Base-by-base conservation (phyloP, 805 yeast species). In the Barnettozyma sp. region DNA sequence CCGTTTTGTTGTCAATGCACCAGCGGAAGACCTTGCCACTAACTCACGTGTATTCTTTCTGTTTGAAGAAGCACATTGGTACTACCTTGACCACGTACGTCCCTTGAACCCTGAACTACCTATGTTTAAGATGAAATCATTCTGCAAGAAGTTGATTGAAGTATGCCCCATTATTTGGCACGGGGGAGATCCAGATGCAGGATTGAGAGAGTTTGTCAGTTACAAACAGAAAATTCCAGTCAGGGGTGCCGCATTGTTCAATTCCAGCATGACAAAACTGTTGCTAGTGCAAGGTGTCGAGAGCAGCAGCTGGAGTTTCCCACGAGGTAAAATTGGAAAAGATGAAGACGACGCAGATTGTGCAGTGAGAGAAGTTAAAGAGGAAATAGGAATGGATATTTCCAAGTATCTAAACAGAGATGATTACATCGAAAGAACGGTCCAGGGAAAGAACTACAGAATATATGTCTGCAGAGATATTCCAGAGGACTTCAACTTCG, bases 41-140 rank as follows among this genome's bases (percentile, higher is more conserved):
- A 71, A 78, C 20, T 90, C 66, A 34, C 70, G 98, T 53, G 82
- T 88, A 18, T 74, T 87, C 52, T 92, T 92, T 63, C 95, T 88
- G 56, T 79, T 92, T 27, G 99, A 92, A 65, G 97, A 92, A 59
- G 98, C 98, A 2, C 96, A 87, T 48, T 92, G 98, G 98, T 92
- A 83, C 55, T 92, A 88, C 59, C 72, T 82, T 33, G 99, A 92
- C 59, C 88, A 81, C 50, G 68, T 81, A 10, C 71, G 88, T 23
- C 72, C 71, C 23, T 61, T 79, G 49, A 82, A 86, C 55, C 88
- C 92, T 4, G 58, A 68, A 22, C 66, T 90, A 40, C 97, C 97
- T 2, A 55, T 73, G 3, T 62, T 88, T 66, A 82, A 79, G 52
- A 77, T 87, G 73, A 82, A 81, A 55, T 60, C 70, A 7, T 88